phyloP scores from a whole-genome alignment of 345 rosid species.

The Erysimum cheiranthoides region DNA sequence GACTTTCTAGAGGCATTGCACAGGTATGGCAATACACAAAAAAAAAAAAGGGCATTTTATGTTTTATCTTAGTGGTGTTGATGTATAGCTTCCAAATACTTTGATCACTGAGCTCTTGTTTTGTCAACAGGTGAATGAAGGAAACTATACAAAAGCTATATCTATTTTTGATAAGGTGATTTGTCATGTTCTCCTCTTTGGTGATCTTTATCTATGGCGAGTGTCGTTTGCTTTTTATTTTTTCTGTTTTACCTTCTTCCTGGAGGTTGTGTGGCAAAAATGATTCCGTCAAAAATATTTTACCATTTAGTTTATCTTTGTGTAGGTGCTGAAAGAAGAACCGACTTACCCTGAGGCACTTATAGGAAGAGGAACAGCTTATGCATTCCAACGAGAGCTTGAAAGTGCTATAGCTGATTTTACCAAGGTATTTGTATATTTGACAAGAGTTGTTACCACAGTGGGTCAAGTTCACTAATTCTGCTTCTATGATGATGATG shows the following conservation, averaged over 20 bases:
- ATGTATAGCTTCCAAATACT: slow-evolving; percentile 16
- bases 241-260: slow-evolving; percentile 16
- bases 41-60: neutral
- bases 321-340: slow-evolving; percentile 84
- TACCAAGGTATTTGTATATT: slow-evolving; percentile 65
- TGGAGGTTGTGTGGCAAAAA: slow-evolving; percentile 22
- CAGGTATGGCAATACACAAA: slow-evolving; percentile 57
- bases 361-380: slow-evolving; percentile 96
- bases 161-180: slow-evolving; percentile 90
- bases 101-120: slow-evolving; percentile 32
- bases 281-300: neutral
- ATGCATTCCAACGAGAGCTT: slow-evolving; percentile 92
- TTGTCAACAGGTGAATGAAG: slow-evolving; percentile 88
- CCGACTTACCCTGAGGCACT: slow-evolving; percentile 92
- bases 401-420: slow-evolving; percentile 88
- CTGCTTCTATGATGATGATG: slow-evolving; percentile 22
- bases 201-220: slow-evolving; percentile 22
- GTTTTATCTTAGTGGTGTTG: slow-evolving; percentile 18
- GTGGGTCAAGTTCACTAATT: slow-evolving; percentile 33
- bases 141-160: slow-evolving; percentile 82
- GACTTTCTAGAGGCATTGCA: slow-evolving; percentile 96
- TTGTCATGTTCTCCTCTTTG: slow-evolving; percentile 18
- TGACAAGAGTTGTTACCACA: slow-evolving; percentile 19
- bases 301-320: slow-evolving; percentile 16
- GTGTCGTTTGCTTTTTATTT: neutral